Conservation (phyloP, 202 grass and related monocot genomes). For the Zoysia matrella region DNA sequence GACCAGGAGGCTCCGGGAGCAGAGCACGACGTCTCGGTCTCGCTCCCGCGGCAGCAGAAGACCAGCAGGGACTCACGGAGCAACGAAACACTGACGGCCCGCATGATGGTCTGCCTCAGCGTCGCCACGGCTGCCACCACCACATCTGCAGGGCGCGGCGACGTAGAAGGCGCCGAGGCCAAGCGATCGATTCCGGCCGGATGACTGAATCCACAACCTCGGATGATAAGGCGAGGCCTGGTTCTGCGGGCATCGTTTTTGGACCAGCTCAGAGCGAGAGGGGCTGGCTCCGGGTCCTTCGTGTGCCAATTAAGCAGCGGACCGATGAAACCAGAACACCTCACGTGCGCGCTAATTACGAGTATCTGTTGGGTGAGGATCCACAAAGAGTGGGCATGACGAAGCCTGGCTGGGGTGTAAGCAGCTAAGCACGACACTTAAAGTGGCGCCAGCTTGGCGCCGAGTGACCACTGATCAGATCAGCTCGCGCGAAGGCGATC, state of each 20-base stretch:
- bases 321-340: neutral
- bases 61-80: no score
- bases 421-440: neutral
- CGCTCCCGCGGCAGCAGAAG: neutral
- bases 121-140: no score
- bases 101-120: no score
- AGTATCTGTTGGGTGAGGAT: constrained; percentile 8
- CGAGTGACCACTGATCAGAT: neutral
- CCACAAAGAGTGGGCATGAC: neutral
- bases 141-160: neutral
- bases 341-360: constrained; percentile 34
- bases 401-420: constrained; percentile 1
- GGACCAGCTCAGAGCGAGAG: constrained; percentile 31
- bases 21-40: neutral
- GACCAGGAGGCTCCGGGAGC: neutral
- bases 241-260: constrained; percentile 37
- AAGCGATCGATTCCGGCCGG: neutral
- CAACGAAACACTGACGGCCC: no score
- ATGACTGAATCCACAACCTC: neutral
- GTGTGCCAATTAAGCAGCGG: constrained; percentile 33
- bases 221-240: neutral
- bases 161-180: constrained; percentile 18
- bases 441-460: constrained; percentile 30
- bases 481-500: neutral
- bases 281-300: constrained; percentile 7